Base-by-base conservation (phyloP, 2,329 filamentous ascomycete genomes). In the Alternaria arbusti region DNA sequence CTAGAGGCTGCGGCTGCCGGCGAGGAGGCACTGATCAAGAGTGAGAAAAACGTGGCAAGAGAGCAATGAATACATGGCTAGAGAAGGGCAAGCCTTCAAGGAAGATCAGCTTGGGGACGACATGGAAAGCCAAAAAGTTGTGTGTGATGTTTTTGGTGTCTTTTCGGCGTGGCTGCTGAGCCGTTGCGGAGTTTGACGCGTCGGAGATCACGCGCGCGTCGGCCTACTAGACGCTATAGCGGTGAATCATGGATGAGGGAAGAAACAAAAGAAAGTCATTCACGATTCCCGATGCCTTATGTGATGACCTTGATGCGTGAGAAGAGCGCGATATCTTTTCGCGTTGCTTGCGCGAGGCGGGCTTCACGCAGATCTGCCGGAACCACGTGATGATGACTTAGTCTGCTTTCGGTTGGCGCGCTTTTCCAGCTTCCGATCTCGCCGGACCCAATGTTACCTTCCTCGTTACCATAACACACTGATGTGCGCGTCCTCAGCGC, bases 371-470 rank as follows among this genome's bases (percentile, higher is more conserved):
- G 3, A 17, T 40, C 1, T 40, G 36, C n/a, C n/a, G 36, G 0
- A 0, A 2, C 0, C 36, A 40, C 36, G n/a, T 40, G 36, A 40
- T 40, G 8, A 0, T 1, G 0, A 9, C 5, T 9, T 40, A 40
- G n/a, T 40, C 36, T 40, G 36, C n/a, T 40, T 40, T 40, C 36
- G n/a, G n/a, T 9, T 40, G 36, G n/a, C n/a, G 36, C 36, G 36
- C 36, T 40, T 40, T 40, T 8, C 9, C 36, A 40, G n/a, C 36
- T 40, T 36, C 30, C 32, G 32, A 36, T 36, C 32, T 13, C 30
- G 30, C 30, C 4, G 30, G 15, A 32, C 30, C 15, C 30, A 13
- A 2, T 36, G 2, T n/a, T 36, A n/a, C 32, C 32, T 36, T 36
- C 32, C n/a, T n/a, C 32, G n/a, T n/a, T n/a, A 5, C 32, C 4